Evolutionary conservation across 148 eudicot species (phyloP).

Genomic region (Silene latifolia): DNA sequence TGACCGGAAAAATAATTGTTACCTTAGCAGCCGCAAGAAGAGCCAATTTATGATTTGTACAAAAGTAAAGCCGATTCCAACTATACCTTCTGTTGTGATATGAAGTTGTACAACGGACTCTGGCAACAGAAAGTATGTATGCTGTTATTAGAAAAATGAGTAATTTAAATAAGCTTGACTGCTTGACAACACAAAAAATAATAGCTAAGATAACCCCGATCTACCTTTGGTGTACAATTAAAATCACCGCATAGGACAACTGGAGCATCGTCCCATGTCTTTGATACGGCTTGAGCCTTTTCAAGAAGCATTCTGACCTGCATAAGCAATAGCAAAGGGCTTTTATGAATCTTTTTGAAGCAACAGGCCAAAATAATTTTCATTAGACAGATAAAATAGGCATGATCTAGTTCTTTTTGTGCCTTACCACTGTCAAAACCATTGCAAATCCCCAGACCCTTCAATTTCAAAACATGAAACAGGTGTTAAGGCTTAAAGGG

Average conservation of each 20-base stretch:
- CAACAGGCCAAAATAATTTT: neutral
- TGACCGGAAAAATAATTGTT: constrained; percentile 33
- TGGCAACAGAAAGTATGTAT: constrained; percentile 33
- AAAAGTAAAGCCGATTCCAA: constrained; percentile 1
- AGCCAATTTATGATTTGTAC: constrained; percentile 2
- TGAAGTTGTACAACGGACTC: constrained; percentile 89
- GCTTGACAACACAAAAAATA: constrained; percentile 2
- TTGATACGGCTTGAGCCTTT: constrained; percentile 74
- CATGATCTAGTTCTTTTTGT: neutral
- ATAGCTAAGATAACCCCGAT: constrained; percentile 2
- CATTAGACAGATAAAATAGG: neutral
- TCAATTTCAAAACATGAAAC: neutral
- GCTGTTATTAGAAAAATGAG: constrained; percentile 14
- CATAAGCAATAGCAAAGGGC: constrained; percentile 11
- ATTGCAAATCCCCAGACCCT: neutral
- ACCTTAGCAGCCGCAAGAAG: neutral
- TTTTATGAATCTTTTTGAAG: neutral
- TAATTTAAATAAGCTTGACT: constrained; percentile 7
- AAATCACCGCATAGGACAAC: constrained; percentile 91
- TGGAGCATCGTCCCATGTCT: constrained; percentile 92
- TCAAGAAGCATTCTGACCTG: constrained; percentile 81
- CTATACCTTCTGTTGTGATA: constrained; percentile 74
- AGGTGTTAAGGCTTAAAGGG: neutral
- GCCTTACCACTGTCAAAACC: neutral
- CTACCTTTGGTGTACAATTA: constrained; percentile 86